Base-by-base conservation (phyloP, 2,329 filamentous ascomycete species). In the Epichloe gansuensis region DNA sequence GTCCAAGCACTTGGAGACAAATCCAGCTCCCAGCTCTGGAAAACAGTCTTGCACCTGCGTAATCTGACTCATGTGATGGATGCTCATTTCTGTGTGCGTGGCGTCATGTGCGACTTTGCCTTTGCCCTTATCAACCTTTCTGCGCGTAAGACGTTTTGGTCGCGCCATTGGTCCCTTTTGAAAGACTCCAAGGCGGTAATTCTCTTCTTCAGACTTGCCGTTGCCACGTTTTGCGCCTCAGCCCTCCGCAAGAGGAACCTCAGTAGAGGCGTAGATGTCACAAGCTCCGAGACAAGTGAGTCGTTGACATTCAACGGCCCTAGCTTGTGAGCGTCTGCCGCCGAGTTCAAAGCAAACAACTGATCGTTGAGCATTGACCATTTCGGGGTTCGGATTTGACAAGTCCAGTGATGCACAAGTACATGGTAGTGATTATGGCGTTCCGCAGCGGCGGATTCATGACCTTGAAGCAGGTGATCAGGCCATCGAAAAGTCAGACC, bases 21-120 rank as follows among this genome's bases (percentile, higher is more conserved):
- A 97, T 0, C 78, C 87, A 4, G 87, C 84, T 5, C 91, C 90
- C 9, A 97, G 73, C 56, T 95, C 82, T 0, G 91, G 89, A 62
- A 97, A 96, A 0, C 97, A 74, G 63, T 98, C 91, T 63, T 95
- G 90, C n/a, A 98, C 77, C 65, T 94, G 88, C 0, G 86, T 86
- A 50, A 97, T 82, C 48, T 91, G 80, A 60, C 86, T 91, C 80
- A 94, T 85, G 43, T 77, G 83, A 67, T 95, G 89, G 23, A 91
- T 72, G 62, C 93, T 88, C 37, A 91, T 72, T 44, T 78, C 73
- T 3, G 66, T 67, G 5, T 69, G 61, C 6, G 63, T 57, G 5
- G 75, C 70, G 7, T 67, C 64, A 5, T 61, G 63, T 3, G 66
- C 63, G 53, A 68, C 69, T 12, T 67, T 65, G 2, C 69, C 73